Evolutionary conservation across 2,329 filamentous ascomycete species (phyloP).

Genomic region (Sporothrix curviconia): DNA sequence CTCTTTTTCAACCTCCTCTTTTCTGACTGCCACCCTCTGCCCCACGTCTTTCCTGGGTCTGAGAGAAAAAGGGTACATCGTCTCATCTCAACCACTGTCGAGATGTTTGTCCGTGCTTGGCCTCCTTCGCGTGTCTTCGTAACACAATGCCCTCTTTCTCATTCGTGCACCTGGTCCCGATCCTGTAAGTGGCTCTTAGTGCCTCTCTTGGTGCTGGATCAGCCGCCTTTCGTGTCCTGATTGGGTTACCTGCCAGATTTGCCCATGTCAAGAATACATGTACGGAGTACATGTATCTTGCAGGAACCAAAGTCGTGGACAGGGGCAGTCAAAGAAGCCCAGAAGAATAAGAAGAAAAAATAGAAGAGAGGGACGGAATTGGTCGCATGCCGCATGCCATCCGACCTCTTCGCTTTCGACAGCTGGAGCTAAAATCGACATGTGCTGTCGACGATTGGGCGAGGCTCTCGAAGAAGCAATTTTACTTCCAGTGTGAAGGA

Average conservation of each 20-base stretch:
- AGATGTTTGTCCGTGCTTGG: neutral
- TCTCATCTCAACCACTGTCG: too few relatives aligned
- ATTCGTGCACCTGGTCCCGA: neutral
- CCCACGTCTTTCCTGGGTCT: neutral
- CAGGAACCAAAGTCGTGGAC: too few relatives aligned
- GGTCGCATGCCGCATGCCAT: neutral
- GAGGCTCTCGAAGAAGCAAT: constrained; percentile 5
- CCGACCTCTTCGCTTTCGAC: neutral
- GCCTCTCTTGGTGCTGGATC: neutral
- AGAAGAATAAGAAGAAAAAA: too few relatives aligned
- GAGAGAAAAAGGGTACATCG: neutral
- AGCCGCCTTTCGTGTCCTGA: constrained; percentile 2
- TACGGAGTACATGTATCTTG: too few relatives aligned
- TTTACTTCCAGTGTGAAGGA: neutral
- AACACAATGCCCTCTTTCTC: too few relatives aligned
- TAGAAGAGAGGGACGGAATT: neutral
- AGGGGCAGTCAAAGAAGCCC: neutral
- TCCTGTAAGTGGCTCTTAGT: neutral
- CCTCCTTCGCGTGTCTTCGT: neutral
- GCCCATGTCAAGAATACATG: too few relatives aligned
- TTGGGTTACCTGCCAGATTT: neutral
- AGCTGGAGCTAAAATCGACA: constrained; percentile 1
- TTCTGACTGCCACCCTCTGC: neutral
- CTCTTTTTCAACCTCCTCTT: neutral
- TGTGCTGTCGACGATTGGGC: constrained; percentile 17